A percentile compares a stretch with the other conserved stretches of the same genome.
phyloP scores from a whole-genome alignment of 768 basidiomycete species.

The Psilocybe sp. region DNA sequence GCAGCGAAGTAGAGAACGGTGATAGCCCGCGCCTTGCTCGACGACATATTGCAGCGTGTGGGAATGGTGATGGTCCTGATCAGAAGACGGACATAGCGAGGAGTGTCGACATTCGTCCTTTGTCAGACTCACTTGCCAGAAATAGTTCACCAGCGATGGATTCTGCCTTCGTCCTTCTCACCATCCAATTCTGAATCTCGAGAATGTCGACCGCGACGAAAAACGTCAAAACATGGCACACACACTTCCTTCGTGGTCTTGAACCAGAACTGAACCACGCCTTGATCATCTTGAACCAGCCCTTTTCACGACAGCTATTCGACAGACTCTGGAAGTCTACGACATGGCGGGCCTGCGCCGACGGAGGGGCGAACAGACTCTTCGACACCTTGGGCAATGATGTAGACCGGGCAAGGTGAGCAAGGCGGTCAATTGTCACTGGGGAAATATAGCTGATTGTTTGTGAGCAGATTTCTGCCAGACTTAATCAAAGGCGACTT shows the following conservation, averaged over 20 bases:
- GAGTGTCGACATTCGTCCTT: too few species aligned
- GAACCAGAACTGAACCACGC: constrained; percentile 31
- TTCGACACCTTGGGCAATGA: constrained; percentile 47
- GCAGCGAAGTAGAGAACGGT: constrained; percentile 57
- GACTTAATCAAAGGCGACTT: constrained; percentile 92
- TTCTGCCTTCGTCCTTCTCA: too few species aligned
- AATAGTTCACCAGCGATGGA: too few species aligned
- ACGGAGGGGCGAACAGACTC: constrained; percentile 86
- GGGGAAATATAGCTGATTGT: neutral
- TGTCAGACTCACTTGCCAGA: neutral
- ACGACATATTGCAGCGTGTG: constrained; percentile 17
- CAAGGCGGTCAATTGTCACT: neutral
- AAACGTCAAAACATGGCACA: too few species aligned
- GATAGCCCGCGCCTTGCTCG: constrained; percentile 25
- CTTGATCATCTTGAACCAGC: constrained; percentile 89
- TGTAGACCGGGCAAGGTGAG: constrained; percentile 17
- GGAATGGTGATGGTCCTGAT: neutral
- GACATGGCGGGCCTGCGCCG: constrained; percentile 68
- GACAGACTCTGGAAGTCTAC: constrained; percentile 53
- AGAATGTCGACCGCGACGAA: too few species aligned
- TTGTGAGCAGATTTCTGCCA: constrained; percentile 59
- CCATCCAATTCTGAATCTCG: too few species aligned
- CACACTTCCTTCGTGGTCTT: too few species aligned
- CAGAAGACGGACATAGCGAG: too few species aligned
- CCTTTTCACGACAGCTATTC: constrained; percentile 67